Evolutionary conservation across 805 yeast genomes (phyloP).

Genomic region (Wickerhamomyces queroliae): DNA sequence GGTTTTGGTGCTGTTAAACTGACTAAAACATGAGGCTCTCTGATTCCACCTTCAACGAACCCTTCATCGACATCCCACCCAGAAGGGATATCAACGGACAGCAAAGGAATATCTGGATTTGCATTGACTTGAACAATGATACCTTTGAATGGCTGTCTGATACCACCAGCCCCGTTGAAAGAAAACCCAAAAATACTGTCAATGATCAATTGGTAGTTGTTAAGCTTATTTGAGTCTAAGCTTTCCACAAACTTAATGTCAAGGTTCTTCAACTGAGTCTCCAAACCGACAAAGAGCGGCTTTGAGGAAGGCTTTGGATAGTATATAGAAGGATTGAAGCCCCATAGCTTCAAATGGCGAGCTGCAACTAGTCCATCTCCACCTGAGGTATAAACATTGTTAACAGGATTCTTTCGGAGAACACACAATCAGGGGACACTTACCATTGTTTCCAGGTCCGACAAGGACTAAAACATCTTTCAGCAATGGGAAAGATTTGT

Average conservation of each 20-base stretch:
- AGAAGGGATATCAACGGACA: conserved; percentile 88
- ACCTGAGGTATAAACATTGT: too few species aligned
- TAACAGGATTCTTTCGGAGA: background rate
- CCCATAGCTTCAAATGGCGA: conserved; percentile 77
- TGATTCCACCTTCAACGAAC: conserved; percentile 39
- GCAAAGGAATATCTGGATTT: conserved; percentile 43
- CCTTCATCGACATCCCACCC: conserved; percentile 97
- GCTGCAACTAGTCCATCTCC: conserved; percentile 98
- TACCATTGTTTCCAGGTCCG: conserved; percentile 96
- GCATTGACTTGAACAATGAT: conserved; percentile 36
- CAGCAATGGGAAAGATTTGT: conserved; percentile 50
- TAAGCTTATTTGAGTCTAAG: conserved; percentile 24
- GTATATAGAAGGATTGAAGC: conserved; percentile 68
- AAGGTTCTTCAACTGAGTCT: conserved; percentile 61
- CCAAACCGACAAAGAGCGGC: conserved; percentile 52
- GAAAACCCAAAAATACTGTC: conserved; percentile 94
- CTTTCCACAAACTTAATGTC: conserved; percentile 50
- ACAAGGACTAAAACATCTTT: conserved; percentile 61
- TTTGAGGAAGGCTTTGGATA: conserved; percentile 69
- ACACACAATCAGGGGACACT: conserved; percentile 85
- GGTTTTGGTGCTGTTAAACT: conserved; percentile 95
- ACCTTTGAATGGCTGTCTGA: conserved; percentile 67
- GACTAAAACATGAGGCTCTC: conserved; percentile 64
- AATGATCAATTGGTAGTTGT: conserved; percentile 37
- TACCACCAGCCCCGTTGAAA: conserved; percentile 66